Evolutionary conservation across 2,329 filamentous ascomycete species (phyloP).

Genomic region (Phaeosphaeria sp.): DNA sequence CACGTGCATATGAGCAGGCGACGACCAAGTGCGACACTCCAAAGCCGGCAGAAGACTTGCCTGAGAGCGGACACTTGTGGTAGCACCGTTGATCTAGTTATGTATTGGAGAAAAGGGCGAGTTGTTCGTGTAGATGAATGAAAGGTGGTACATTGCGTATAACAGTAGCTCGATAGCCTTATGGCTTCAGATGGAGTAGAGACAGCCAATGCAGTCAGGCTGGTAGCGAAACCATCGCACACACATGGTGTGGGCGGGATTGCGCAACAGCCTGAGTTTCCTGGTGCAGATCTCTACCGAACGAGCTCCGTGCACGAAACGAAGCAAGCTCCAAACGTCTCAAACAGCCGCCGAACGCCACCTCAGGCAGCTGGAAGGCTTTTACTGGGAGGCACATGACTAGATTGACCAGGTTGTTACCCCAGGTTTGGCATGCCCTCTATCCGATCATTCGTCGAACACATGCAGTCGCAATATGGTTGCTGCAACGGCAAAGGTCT

Average conservation of each 20-base stretch:
- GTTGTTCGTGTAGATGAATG: background rate
- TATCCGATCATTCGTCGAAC: background rate
- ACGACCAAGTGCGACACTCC: background rate
- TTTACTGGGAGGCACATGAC: conserved; percentile 1
- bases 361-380: conserved; percentile 11
- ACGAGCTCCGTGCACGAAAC: conserved; percentile 23
- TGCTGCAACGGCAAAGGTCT: background rate
- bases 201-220: background rate
- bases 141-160: background rate
- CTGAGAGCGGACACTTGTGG: too few species aligned
- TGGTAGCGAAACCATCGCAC: background rate
- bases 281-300: conserved; percentile 25
- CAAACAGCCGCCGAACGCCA: conserved; percentile 26
- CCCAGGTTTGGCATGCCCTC: background rate
- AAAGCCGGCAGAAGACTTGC: background rate
- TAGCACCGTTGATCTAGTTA: too few species aligned
- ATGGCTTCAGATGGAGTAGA: background rate
- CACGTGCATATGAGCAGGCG: conserved; percentile 9
- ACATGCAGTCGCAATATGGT: background rate
- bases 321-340: conserved; percentile 19
- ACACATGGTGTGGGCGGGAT: background rate
- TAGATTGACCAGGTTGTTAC: background rate
- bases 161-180: background rate
- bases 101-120: background rate
- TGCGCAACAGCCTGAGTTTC: conserved; percentile 2